A percentile compares a stretch with the other conserved stretches of the same genome.
Evolutionary conservation across 306 rosid genomes (phyloP).

Genomic region (Cicer bijugum): DNA sequence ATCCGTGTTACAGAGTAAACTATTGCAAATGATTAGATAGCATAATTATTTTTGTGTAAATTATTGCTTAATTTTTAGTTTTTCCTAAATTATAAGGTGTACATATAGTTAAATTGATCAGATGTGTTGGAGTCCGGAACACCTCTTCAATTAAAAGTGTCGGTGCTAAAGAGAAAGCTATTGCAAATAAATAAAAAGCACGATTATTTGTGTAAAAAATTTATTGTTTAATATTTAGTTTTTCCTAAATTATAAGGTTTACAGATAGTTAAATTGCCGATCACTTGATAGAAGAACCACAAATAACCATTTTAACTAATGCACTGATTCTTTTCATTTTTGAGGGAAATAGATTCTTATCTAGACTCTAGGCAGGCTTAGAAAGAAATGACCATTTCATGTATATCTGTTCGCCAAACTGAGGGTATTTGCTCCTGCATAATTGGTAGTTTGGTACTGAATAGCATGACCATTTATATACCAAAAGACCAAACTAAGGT

Average conservation of each 20-base stretch:
- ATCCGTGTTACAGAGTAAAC: no score
- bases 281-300: constrained; percentile 1
- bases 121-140: no score
- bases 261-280: background rate
- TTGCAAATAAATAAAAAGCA: background rate
- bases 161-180: no score
- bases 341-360: background rate
- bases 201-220: background rate
- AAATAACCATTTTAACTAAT: background rate
- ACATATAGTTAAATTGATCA: background rate
- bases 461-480: constrained; percentile 10
- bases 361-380: background rate
- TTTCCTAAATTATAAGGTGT: background rate
- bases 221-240: background rate
- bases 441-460: background rate
- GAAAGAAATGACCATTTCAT: constrained; percentile 17
- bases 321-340: constrained; percentile 10
- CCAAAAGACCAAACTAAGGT: constrained; percentile 17
- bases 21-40: background rate
- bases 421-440: background rate
- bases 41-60: background rate
- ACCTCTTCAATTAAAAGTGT: no score
- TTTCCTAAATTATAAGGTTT: background rate
- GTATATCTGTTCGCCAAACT: background rate
- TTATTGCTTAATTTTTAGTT: background rate